A percentile compares a stretch with the other conserved stretches of the same genome.
phyloP scores from a whole-genome alignment of 2,329 filamentous ascomycete genomes.

The Aspergillus sojae region DNA sequence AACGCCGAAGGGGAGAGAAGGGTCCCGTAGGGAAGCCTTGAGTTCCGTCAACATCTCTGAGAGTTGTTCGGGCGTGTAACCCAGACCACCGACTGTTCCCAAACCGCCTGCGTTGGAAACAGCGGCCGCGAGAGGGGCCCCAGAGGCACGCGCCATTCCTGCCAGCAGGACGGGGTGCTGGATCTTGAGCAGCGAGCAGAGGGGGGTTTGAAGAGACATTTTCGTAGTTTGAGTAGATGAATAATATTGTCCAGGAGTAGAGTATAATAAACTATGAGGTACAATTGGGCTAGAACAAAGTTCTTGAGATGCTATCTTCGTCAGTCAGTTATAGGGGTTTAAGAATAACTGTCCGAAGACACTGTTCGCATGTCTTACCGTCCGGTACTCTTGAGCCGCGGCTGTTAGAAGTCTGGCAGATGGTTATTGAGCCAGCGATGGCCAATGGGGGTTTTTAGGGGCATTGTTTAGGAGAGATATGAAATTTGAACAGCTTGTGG shows the following conservation, averaged over 20 bases:
- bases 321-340: neutral
- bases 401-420: neutral
- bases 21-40: slow-evolving; percentile 69
- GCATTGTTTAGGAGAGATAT: neutral
- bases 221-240: slow-evolving; percentile 9
- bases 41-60: slow-evolving; percentile 81
- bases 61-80: slow-evolving; percentile 74
- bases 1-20: slow-evolving; percentile 80
- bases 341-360: neutral
- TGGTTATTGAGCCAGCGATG: neutral
- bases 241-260: neutral
- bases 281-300: neutral
- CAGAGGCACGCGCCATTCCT: slow-evolving; percentile 87
- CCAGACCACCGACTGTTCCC: slow-evolving; percentile 63
- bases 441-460: neutral
- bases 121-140: slow-evolving; percentile 76
- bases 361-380: neutral
- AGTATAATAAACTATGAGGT: neutral
- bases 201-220: slow-evolving; percentile 70
- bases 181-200: slow-evolving; percentile 79
- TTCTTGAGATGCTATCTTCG: neutral
- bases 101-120: slow-evolving; percentile 88
- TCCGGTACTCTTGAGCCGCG: neutral
- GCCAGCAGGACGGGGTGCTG: slow-evolving; percentile 88
- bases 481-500: neutral